These are phyloP conservation scores for Helicocarpus griseus DNA, from an alignment of 2,329 filamentous ascomycete genomes.

Conservation along the genomic window DNA sequence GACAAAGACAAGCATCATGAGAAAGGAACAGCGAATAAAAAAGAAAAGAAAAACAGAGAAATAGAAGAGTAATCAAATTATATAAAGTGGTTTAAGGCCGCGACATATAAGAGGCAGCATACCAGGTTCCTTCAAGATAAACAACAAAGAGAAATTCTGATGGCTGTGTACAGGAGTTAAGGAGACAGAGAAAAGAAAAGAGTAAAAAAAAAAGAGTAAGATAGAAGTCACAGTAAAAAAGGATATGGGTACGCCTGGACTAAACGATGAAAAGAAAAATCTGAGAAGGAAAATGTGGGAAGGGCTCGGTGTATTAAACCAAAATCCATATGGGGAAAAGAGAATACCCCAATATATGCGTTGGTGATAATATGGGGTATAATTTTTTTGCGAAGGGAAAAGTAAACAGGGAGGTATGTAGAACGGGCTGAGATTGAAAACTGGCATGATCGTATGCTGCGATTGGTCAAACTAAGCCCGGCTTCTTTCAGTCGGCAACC, in stretches of 20 bases:
- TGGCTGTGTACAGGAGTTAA: conserved; percentile 16
- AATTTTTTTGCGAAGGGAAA: background rate
- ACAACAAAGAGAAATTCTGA: conserved; percentile 9
- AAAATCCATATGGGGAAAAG: conserved; percentile 5
- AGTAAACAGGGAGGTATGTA: background rate
- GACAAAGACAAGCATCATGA: background rate
- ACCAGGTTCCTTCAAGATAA: background rate
- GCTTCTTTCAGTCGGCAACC: background rate
- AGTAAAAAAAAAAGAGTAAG: conserved; percentile 7
- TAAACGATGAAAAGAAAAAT: conserved; percentile 9
- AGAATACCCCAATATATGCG: conserved; percentile 8
- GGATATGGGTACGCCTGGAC: conserved; percentile 6
- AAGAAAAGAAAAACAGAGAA: background rate
- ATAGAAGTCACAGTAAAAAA: conserved; percentile 4
- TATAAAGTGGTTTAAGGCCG: background rate
- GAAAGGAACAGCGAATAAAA: background rate
- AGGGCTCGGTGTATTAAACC: conserved; percentile 13
- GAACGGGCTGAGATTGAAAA: too few relatives aligned
- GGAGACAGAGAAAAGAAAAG: conserved; percentile 12
- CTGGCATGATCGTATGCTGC: too few relatives aligned
- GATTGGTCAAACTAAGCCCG: background rate
- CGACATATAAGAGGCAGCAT: background rate
- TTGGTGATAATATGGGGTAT: background rate
- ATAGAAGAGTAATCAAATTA: background rate
- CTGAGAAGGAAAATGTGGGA: conserved; percentile 14